phyloP scores from a whole-genome alignment of 2,329 filamentous ascomycete species.

The Diatrype stigma region DNA sequence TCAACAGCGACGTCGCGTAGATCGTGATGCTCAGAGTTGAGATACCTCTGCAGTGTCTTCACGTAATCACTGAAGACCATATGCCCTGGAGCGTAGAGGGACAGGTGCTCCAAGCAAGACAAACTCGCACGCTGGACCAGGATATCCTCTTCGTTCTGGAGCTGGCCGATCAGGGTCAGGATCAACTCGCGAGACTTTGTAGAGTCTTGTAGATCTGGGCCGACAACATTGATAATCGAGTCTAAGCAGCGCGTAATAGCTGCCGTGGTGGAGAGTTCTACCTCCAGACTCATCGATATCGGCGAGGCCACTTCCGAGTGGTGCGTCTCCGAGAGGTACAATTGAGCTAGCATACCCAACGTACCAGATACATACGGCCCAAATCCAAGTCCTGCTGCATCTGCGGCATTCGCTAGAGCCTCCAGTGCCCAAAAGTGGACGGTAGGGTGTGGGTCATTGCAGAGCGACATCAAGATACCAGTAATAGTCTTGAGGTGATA shows the following conservation, averaged over 20 bases:
- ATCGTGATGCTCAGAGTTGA: conserved; percentile 64
- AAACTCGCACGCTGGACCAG: conserved; percentile 73
- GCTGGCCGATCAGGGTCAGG: conserved; percentile 77
- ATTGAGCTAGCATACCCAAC: conserved; percentile 86
- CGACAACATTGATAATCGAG: conserved; percentile 93
- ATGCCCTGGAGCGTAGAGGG: conserved; percentile 83
- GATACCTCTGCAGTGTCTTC: conserved; percentile 70
- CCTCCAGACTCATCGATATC: conserved; percentile 84
- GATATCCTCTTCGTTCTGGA: conserved; percentile 69
- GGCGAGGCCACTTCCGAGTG: conserved; percentile 76
- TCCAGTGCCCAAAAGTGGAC: conserved; percentile 97
- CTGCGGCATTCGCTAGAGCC: conserved; percentile 78
- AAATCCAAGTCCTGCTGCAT: conserved; percentile 89
- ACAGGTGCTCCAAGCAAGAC: conserved; percentile 83
- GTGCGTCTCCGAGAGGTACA: conserved; percentile 89
- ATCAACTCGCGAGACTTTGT: conserved; percentile 90
- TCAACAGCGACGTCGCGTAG: conserved; percentile 79
- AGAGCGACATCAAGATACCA: conserved; percentile 96
- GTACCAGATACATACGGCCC: conserved; percentile 86
- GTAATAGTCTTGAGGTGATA: conserved; percentile 96
- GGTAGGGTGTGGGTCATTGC: conserved; percentile 88
- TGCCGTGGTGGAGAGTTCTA: conserved; percentile 76
- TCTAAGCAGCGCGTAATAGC: conserved; percentile 86
- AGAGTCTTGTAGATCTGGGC: conserved; percentile 90
- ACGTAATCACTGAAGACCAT: conserved; percentile 85